Conservation (phyloP, 495 filamentous ascomycete genomes). For the Aspergillus funiculosus region DNA sequence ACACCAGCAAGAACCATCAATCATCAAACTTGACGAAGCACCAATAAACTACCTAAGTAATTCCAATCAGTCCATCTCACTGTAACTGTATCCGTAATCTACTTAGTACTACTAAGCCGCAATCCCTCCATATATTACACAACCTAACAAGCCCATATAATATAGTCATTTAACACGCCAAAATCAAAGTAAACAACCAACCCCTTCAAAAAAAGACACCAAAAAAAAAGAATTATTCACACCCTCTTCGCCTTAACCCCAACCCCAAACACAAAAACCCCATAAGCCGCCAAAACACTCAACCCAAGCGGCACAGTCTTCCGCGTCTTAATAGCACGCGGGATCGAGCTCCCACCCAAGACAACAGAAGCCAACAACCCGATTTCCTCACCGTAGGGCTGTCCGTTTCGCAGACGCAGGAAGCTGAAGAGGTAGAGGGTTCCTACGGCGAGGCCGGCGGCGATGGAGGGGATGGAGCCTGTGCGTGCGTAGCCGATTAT, state of each 20-base stretch:
- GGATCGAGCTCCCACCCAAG: constrained; percentile 74
- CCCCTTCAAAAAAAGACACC: neutral
- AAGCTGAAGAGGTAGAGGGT: constrained; percentile 48
- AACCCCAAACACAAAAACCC: constrained; percentile 62
- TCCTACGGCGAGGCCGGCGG: constrained; percentile 77
- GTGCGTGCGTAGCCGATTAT: constrained; percentile 78
- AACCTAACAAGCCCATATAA: no score
- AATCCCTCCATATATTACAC: no score
- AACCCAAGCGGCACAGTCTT: constrained; percentile 75
- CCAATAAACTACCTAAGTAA: no score
- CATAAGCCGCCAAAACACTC: constrained; percentile 58
- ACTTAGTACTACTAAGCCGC: no score
- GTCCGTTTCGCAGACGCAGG: constrained; percentile 35
- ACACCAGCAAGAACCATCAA: neutral
- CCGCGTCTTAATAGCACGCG: constrained; percentile 67
- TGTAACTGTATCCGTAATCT: no score
- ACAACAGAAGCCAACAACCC: constrained; percentile 74
- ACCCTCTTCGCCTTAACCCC: constrained; percentile 32
- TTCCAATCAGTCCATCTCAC: no score
- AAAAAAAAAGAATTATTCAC: constrained; percentile 7
- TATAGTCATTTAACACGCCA: no score
- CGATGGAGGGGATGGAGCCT: constrained; percentile 77
- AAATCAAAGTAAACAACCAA: no score
- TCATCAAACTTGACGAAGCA: no score
- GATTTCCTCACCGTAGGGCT: constrained; percentile 68